Evolutionary conservation across 208 protist species (phyloP), one percentile per base, ranked within the genome.

Genomic region (Angomonas desouzai): DNA sequence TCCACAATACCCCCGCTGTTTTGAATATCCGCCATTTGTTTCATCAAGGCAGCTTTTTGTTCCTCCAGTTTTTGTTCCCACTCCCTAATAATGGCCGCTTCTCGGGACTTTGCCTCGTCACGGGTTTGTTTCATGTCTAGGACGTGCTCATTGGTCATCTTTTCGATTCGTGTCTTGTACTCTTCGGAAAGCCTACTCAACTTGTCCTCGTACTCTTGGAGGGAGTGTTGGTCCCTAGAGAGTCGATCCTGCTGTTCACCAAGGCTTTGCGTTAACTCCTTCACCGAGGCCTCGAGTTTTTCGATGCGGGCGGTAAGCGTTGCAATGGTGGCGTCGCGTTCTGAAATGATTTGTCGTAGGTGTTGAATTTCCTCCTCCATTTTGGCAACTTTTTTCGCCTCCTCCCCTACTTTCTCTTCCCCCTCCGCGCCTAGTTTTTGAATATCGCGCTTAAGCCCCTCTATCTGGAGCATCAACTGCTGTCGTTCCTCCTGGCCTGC

Each of bases 291-390:
- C 9, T 69, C 64, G 13, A 74, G 45, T 20, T 56, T 6, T 27
- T 63, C 30, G 11, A 47, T 48, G 11, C 45, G 48, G 0, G 20
- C 28, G 16, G 48, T 32, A 4, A 48, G 48, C 3, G 59, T 57
- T 3, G 49, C 40, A 4, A 38, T 61, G 43, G 32, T 29, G 36
- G 56, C 67, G 1, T 62, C 34, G 9, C 25, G 6, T 45, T 66
- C 11, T 11, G 55, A 27, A n/a, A 40, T 47, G n/a, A 48, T 49
- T 30, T 43, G 10, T 11, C 55, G 57, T 33, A 66, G 0, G n/a
- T 69, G 48, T 57, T 66, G 60, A 34, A 70, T 55, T 18, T 78
- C 57, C 11, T 30, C 48, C 32, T 64, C 25, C 55, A 73, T 25
- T 30, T 64, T n/a, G 4, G 56, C 68, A 3, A 55, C 67, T 53